phyloP scores from a whole-genome alignment of 2,329 filamentous ascomycete genomes.

The Dactylellina sp. region DNA sequence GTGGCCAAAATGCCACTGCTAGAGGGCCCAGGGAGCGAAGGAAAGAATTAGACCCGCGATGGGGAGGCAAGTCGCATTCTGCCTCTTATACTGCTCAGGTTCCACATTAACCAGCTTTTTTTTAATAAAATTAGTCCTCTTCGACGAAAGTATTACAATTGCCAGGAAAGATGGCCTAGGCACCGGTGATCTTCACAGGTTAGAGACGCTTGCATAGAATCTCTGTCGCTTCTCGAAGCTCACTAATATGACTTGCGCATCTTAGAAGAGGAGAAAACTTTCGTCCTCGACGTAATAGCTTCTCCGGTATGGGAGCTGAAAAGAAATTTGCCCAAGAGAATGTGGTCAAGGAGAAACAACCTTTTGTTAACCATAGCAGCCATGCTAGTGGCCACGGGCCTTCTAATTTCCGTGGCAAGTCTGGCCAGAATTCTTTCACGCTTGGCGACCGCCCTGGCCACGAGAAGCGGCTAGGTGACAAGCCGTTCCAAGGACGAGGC shows the following conservation, averaged over 20 bases:
- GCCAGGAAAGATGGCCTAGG: slow-evolving; percentile 38
- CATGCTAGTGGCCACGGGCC: slow-evolving; percentile 12
- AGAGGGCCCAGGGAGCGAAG: slow-evolving; percentile 5
- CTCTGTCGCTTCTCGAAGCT: not conserved
- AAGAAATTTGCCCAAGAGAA: not conserved
- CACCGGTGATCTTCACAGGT: slow-evolving; percentile 47
- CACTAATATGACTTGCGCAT: not conserved
- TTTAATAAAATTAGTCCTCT: slow-evolving; percentile 10
- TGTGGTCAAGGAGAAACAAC: not conserved
- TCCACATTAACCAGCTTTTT: not conserved
- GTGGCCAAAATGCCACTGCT: not conserved
- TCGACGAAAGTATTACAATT: slow-evolving; percentile 20
- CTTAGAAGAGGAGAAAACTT: slow-evolving; percentile 35
- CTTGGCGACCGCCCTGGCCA: slow-evolving; percentile 9
- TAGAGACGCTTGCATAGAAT: not conserved
- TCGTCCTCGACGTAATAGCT: slow-evolving; percentile 32
- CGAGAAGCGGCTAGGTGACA: slow-evolving; percentile 9
- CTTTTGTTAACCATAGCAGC: not conserved
- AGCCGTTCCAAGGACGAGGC: slow-evolving; percentile 1
- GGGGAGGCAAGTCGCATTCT: slow-evolving; percentile 17
- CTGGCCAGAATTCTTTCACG: not conserved
- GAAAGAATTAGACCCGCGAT: slow-evolving; percentile 23
- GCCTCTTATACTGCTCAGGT: not conserved
- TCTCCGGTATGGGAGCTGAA: slow-evolving; percentile 17
- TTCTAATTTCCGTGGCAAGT: slow-evolving; percentile 36